Conservation (phyloP, 163 green algal genomes). For the Scenedesmus sp. region DNA sequence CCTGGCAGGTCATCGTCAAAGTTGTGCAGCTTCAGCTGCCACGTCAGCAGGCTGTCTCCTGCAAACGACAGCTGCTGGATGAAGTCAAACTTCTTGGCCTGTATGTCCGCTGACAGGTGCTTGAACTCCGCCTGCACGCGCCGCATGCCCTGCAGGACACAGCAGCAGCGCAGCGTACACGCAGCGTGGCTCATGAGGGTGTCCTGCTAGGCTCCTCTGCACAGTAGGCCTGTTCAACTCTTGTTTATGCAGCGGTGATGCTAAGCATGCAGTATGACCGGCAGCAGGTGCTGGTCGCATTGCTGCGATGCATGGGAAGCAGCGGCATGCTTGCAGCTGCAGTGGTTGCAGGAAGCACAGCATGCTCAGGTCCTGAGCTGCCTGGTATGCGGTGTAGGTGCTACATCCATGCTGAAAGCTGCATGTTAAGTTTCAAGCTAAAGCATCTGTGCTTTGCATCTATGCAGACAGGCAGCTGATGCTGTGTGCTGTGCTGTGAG, state of each 20-base stretch:
- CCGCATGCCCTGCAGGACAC: slow-evolving; percentile 5
- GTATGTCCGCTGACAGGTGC: slow-evolving; percentile 31
- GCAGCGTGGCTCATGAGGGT: neutral
- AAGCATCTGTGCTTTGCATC: neutral
- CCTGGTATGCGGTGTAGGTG: neutral
- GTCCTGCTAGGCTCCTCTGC: neutral
- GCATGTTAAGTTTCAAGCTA: neutral
- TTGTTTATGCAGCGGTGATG: too few relatives aligned
- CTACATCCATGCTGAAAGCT: neutral
- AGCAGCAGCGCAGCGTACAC: neutral
- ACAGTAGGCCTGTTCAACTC: neutral
- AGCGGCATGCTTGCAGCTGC: neutral
- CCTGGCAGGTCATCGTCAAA: slow-evolving; percentile 63
- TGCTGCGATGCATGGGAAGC: neutral
- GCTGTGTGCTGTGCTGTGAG: neutral
- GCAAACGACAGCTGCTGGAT: slow-evolving; percentile 38
- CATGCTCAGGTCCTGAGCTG: neutral
- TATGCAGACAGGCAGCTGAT: neutral
- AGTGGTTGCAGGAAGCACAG: neutral
- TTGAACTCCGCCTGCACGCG: slow-evolving; percentile 46
- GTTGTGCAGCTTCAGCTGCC: slow-evolving; percentile 58
- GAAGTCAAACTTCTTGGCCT: slow-evolving; percentile 14
- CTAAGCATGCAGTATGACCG: neutral
- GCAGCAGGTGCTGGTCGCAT: neutral
- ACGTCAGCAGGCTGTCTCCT: slow-evolving; percentile 39